Conservation (phyloP, 306 rosid genomes). For the Trifolium fragiferum region DNA sequence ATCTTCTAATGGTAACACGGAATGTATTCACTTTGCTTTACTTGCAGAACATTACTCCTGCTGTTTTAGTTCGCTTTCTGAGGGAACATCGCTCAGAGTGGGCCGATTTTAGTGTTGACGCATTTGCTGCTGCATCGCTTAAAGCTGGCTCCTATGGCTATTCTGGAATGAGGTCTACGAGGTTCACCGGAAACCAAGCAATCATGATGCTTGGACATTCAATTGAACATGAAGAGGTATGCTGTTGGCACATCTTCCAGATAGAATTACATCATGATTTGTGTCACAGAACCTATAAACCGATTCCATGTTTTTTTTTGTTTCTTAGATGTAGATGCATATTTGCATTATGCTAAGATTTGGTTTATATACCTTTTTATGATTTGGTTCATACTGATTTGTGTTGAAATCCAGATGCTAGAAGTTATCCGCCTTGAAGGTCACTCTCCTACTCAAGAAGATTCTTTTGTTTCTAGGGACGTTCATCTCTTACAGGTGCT, state of each 20-base stretch:
- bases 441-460: conserved; percentile 84
- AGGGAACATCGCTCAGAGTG: conserved; percentile 99
- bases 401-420: conserved; percentile 62
- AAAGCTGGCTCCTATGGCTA: conserved; percentile 78
- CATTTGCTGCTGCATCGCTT: conserved; percentile 79
- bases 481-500: conserved; percentile 95
- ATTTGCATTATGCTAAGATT: conserved; percentile 30
- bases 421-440: conserved; percentile 97
- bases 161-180: conserved; percentile 88
- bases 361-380: not conserved
- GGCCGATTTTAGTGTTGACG: conserved; percentile 99
- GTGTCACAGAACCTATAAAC: not conserved
- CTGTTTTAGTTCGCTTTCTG: conserved; percentile 86
- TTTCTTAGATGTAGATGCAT: conserved; percentile 14
- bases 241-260: not conserved
- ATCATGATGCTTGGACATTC: conserved; percentile 98
- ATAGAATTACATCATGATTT: not conserved
- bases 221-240: conserved; percentile 94
- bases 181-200: conserved; percentile 94
- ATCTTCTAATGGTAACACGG: conserved; percentile 20
- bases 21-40: conserved; percentile 20
- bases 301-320: not conserved
- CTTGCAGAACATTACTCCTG: conserved; percentile 88
- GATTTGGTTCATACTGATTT: conserved; percentile 13
- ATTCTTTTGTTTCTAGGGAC: conserved; percentile 83